Evolutionary conservation across 768 basidiomycete species (phyloP).

Genomic region (Tubosaeta sp.): DNA sequence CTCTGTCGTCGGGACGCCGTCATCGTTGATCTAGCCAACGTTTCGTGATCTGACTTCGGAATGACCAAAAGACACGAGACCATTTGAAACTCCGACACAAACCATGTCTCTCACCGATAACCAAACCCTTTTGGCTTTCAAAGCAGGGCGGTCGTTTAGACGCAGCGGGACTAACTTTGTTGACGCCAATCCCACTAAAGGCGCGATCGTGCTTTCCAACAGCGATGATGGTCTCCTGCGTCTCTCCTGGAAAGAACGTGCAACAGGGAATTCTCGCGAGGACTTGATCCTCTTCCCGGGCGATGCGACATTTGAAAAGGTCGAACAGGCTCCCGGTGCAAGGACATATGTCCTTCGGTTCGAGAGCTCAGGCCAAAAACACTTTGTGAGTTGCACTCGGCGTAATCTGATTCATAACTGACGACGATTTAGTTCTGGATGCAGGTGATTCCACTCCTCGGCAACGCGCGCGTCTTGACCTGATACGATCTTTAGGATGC

Average conservation of each 20-base stretch:
- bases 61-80: too few relatives aligned
- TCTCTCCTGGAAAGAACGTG: conserved; percentile 28
- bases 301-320: conserved; percentile 78
- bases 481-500: conserved; percentile 47
- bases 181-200: too few relatives aligned
- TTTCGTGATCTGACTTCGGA: too few relatives aligned
- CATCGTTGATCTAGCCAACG: too few relatives aligned
- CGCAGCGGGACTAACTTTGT: too few relatives aligned
- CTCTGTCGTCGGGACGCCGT: too few relatives aligned
- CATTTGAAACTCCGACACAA: too few relatives aligned
- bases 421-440: conserved; percentile 38
- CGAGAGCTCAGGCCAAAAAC: conserved; percentile 81
- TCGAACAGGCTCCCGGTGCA: conserved; percentile 59
- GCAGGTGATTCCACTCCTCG: conserved; percentile 49
- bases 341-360: conserved; percentile 88
- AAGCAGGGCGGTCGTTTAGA: too few relatives aligned
- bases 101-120: too few relatives aligned
- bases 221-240: too few relatives aligned
- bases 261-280: conserved; percentile 58
- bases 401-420: conserved; percentile 44
- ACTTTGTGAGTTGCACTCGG: conserved; percentile 65
- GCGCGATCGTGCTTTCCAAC: too few relatives aligned
- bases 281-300: conserved; percentile 86
- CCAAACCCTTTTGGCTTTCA: too few relatives aligned
- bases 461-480: neutral